Conservation (phyloP, 1,284 basidiomycete genomes). For the Austroboletus novae-zelandiae region DNA sequence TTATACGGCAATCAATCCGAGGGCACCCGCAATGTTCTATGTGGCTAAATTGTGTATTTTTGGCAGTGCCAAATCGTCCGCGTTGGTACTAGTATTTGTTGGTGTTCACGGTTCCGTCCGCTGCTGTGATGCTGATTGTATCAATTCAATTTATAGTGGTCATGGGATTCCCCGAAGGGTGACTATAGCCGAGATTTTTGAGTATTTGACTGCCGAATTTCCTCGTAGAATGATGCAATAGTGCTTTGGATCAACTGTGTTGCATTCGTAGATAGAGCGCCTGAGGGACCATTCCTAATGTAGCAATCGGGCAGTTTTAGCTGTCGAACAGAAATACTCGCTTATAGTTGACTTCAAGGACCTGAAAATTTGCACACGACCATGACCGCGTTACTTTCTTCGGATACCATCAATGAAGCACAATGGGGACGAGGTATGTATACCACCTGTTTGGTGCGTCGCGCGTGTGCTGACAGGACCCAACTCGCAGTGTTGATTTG, state of each 20-base stretch:
- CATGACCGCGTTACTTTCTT: constrained; percentile 28
- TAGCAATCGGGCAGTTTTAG: constrained; percentile 24
- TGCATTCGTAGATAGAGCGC: constrained; percentile 33
- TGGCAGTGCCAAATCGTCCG: constrained; percentile 30
- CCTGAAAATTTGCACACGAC: constrained; percentile 28
- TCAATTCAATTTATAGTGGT: constrained; percentile 18
- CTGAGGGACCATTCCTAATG: constrained; percentile 7
- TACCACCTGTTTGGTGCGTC: constrained; percentile 9
- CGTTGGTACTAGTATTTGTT: constrained; percentile 31
- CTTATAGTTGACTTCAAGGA: constrained; percentile 12
- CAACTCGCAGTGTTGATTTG: constrained; percentile 67
- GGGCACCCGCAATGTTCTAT: not conserved
- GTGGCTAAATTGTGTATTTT: constrained; percentile 7
- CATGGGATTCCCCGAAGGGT: constrained; percentile 22
- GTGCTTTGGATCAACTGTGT: not conserved
- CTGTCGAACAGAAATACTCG: constrained; percentile 19
- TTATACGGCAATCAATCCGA: not conserved
- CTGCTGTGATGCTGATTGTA: constrained; percentile 10
- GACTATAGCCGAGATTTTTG: constrained; percentile 3
- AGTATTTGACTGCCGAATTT: not conserved
- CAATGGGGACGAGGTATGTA: constrained; percentile 36
- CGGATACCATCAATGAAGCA: constrained; percentile 22
- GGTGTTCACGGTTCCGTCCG: constrained; percentile 11
- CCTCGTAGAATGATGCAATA: no score
- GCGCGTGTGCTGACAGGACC: constrained; percentile 12